Conservation (phyloP, 176 grass and related monocot species). For the Lolium multiflorum region DNA sequence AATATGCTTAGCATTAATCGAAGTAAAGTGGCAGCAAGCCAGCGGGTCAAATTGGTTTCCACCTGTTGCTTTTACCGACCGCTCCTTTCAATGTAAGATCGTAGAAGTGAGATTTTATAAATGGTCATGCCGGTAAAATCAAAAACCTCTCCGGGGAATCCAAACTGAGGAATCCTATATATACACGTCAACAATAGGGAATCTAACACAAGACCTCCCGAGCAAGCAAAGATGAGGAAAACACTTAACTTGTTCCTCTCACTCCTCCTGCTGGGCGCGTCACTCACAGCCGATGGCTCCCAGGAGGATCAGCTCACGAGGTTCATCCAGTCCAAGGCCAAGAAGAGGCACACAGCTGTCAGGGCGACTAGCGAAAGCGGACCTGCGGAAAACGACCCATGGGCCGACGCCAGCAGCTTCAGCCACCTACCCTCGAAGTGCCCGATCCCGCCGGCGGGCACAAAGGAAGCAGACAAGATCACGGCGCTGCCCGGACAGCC, state of each 20-base stretch:
- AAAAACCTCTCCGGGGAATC: background rate
- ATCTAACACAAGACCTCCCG: background rate
- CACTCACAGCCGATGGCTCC: constrained; percentile 8
- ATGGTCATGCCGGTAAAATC: constrained; percentile 4
- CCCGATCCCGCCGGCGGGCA: background rate
- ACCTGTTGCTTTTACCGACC: background rate
- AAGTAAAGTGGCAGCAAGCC: constrained; percentile 5
- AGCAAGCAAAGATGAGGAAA: constrained; percentile 9
- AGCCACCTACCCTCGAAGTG: constrained; percentile 9
- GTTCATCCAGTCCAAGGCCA: constrained; percentile 33
- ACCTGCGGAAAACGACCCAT: background rate
- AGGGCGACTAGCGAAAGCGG: background rate
- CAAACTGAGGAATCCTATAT: background rate
- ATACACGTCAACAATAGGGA: background rate
- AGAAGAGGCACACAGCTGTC: background rate
- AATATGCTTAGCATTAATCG: background rate
- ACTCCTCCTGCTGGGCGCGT: background rate
- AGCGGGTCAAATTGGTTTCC: background rate
- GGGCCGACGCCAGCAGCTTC: constrained; percentile 18
- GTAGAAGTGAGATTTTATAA: too few species aligned
- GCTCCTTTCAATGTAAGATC: too few species aligned
- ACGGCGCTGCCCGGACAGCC: constrained; percentile 55
- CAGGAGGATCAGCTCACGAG: constrained; percentile 39
- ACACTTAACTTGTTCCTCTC: background rate
- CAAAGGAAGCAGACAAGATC: constrained; percentile 50